Conservation (phyloP, 1,139 yeast species). For the Hyphopichia pseudoburtonii region DNA sequence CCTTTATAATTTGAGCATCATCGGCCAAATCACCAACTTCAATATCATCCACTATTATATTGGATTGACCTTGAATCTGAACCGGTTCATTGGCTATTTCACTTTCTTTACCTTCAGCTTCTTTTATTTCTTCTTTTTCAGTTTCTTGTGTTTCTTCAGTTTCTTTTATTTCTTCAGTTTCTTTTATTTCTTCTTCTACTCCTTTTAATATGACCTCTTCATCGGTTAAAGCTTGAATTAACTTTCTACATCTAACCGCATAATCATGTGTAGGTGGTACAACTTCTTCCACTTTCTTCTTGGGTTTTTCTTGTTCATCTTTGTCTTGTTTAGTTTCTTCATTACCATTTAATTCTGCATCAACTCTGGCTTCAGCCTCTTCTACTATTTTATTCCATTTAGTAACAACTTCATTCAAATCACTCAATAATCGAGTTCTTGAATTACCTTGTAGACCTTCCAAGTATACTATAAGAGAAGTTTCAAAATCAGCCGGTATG, state of each 20-base stretch:
- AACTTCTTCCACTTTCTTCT: constrained; percentile 13
- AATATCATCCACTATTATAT: constrained; percentile 16
- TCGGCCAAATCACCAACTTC: constrained; percentile 9
- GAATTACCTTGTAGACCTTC: constrained; percentile 76
- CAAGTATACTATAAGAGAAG: constrained; percentile 56
- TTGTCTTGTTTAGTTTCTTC: constrained; percentile 16
- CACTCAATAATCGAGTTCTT: constrained; percentile 54
- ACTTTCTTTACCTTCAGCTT: constrained; percentile 12
- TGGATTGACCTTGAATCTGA: constrained; percentile 7
- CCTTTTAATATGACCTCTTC: constrained; percentile 38
- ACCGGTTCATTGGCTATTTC: background rate
- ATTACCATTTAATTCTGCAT: constrained; percentile 29
- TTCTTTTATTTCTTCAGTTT: constrained; percentile 4
- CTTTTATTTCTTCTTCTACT: constrained; percentile 14
- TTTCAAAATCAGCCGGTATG: constrained; percentile 58
- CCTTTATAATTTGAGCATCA: constrained; percentile 1
- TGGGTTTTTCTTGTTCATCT: constrained; percentile 16
- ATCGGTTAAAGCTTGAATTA: constrained; percentile 36
- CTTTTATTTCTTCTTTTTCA: constrained; percentile 9
- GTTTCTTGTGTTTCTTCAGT: constrained; percentile 6
- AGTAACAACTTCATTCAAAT: constrained; percentile 46
- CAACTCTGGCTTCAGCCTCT: constrained; percentile 39
- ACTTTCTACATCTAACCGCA: constrained; percentile 45
- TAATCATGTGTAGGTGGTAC: constrained; percentile 32
- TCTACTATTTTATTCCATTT: constrained; percentile 59